These are phyloP conservation scores for Eucommia ulmoides DNA, from an alignment of 257 asterid species.

Conservation along the genomic window DNA sequence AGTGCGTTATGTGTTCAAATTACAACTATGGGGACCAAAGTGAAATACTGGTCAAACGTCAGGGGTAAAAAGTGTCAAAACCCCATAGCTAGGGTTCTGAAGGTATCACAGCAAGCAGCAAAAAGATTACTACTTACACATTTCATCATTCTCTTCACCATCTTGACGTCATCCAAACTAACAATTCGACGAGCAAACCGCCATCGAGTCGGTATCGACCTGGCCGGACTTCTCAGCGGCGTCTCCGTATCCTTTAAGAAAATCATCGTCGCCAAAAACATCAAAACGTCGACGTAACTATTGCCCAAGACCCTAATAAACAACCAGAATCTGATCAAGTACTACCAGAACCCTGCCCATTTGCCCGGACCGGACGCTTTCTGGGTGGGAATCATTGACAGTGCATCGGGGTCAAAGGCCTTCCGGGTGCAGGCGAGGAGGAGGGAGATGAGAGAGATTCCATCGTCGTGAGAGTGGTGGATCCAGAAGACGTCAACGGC, in stretches of 20 bases:
- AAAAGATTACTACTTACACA: no score
- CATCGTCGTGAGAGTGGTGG: not conserved
- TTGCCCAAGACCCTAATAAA: no score
- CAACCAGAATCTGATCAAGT: no score
- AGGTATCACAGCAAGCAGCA: no score
- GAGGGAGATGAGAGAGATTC: not conserved
- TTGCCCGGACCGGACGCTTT: no score
- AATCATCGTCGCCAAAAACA: not conserved
- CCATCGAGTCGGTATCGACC: not conserved
- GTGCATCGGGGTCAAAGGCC: not conserved
- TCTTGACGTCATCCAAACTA: not conserved
- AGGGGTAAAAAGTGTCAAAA: no score
- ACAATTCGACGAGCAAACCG: not conserved
- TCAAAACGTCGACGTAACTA: not conserved
- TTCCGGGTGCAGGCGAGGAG: not conserved
- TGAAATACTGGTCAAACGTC: no score
- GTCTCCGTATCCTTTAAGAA: not conserved
- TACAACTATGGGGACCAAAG: no score
- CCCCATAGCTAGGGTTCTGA: no score
- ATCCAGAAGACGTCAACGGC: no score
- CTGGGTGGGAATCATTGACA: not conserved
- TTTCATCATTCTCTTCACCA: not conserved
- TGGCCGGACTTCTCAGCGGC: not conserved
- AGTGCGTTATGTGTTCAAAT: no score
- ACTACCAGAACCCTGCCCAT: no score